These are phyloP conservation scores for Pyrus pyrifolia DNA, from an alignment of 306 rosid genomes.

Conservation along the genomic window DNA sequence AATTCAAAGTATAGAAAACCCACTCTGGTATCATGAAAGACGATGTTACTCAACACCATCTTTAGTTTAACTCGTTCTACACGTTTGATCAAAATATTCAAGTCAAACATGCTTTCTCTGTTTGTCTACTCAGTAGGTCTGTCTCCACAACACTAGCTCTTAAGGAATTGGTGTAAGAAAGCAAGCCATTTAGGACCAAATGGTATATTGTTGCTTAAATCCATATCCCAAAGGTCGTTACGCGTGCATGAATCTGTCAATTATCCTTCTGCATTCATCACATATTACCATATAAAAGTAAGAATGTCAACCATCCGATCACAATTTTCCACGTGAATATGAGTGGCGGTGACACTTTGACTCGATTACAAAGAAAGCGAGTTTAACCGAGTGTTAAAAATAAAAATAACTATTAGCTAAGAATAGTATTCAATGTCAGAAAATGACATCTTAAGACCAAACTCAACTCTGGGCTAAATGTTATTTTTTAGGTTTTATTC, in stretches of 20 bases:
- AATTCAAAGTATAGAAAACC: not conserved
- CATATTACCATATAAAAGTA: not conserved
- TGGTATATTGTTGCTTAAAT: not conserved
- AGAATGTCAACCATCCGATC: not conserved
- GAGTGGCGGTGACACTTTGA: not conserved
- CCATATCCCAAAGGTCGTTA: not conserved
- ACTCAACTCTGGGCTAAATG: too few relatives aligned
- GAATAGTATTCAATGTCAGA: not conserved
- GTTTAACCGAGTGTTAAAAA: too few relatives aligned
- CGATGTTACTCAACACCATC: not conserved
- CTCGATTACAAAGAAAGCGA: too few relatives aligned
- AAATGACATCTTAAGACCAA: not conserved
- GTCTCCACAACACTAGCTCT: too few relatives aligned
- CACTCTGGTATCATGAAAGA: not conserved
- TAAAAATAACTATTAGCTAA: too few relatives aligned
- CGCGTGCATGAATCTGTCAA: constrained; percentile 9
- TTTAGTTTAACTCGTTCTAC: not conserved
- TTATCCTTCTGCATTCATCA: not conserved
- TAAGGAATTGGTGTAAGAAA: too few relatives aligned
- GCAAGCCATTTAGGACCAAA: too few relatives aligned
- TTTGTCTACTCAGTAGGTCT: too few relatives aligned
- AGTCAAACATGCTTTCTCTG: too few relatives aligned
- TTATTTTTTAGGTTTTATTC: too few relatives aligned
- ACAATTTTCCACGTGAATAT: not conserved
- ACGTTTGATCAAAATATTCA: not conserved